Conservation (phyloP, 1,284 basidiomycete species). For the Lentinula novae-zelandiae region DNA sequence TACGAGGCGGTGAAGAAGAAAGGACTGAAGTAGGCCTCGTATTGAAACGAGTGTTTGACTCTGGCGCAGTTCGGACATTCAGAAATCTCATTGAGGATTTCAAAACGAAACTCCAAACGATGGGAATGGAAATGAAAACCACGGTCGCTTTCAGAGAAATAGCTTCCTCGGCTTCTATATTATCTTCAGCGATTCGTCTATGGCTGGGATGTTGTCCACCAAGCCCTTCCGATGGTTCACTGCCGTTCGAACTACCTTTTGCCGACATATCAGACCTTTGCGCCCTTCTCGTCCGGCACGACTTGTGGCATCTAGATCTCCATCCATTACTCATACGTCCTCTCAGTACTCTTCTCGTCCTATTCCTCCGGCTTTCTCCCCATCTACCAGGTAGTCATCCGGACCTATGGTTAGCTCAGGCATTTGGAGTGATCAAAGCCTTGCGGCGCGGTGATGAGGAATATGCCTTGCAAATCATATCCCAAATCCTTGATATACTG, state of each 20-base stretch:
- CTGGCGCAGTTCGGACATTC: slow-evolving; percentile 12
- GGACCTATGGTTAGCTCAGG: slow-evolving; percentile 64
- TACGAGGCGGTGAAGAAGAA: slow-evolving; percentile 64
- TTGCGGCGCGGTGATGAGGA: slow-evolving; percentile 69
- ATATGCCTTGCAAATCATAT: slow-evolving; percentile 34
- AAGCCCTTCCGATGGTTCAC: slow-evolving; percentile 28
- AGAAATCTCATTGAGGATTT: not conserved
- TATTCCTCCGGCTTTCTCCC: slow-evolving; percentile 56
- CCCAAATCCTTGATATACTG: slow-evolving; percentile 34
- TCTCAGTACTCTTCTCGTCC: slow-evolving; percentile 46
- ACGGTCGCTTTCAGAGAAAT: slow-evolving; percentile 23
- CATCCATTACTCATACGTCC: slow-evolving; percentile 43
- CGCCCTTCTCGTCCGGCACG: slow-evolving; percentile 44
- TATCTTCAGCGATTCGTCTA: slow-evolving; percentile 53
- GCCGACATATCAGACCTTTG: slow-evolving; percentile 47
- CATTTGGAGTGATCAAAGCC: slow-evolving; percentile 48
- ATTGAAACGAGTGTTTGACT: slow-evolving; percentile 30
- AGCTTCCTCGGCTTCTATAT: slow-evolving; percentile 29
- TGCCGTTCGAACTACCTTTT: slow-evolving; percentile 58
- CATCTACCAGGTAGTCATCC: slow-evolving; percentile 48
- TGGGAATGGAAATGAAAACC: slow-evolving; percentile 2
- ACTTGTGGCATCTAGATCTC: slow-evolving; percentile 37
- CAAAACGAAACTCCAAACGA: not conserved
- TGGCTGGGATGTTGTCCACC: slow-evolving; percentile 59
- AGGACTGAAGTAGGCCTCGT: slow-evolving; percentile 33